phyloP scores from a whole-genome alignment of 768 basidiomycete species.

The Termitomyces sp. region DNA sequence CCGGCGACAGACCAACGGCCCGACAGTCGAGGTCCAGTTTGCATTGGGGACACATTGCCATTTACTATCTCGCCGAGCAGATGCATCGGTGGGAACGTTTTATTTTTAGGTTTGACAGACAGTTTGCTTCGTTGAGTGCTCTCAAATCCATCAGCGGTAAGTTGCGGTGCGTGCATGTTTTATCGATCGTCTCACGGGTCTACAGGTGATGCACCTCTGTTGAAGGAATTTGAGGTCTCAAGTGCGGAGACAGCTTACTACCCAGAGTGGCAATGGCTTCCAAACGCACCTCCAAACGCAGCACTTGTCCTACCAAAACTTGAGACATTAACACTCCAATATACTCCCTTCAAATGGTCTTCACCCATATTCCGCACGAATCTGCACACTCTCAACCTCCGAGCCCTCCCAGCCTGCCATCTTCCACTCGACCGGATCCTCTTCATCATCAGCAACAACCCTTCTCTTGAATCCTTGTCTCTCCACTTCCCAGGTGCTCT shows the following conservation, averaged over 20 bases:
- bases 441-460: conserved; percentile 57
- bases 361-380: conserved; percentile 63
- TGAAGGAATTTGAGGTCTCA: conserved; percentile 75
- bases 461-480: conserved; percentile 47
- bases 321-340: conserved; percentile 55
- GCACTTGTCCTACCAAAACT: conserved; percentile 40
- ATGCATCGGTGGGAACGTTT: conserved; percentile 83
- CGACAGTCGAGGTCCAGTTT: conserved; percentile 39
- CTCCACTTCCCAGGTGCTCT: conserved; percentile 59
- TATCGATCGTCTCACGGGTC: conserved; percentile 1
- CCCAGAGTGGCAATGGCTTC: conserved; percentile 73
- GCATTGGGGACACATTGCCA: conserved; percentile 78
- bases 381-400: conserved; percentile 54
- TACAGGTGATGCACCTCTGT: conserved; percentile 64
- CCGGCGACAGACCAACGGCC: conserved; percentile 18
- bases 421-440: conserved; percentile 65
- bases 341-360: conserved; percentile 74
- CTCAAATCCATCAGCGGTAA: conserved; percentile 68
- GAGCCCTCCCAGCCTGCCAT: conserved; percentile 56
- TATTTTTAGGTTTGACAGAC: conserved; percentile 73
- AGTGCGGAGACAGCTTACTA: conserved; percentile 58
- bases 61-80: conserved; percentile 73
- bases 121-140: conserved; percentile 67
- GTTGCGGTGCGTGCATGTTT: conserved; percentile 14
- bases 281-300: conserved; percentile 35